Evolutionary conservation across 2,329 filamentous ascomycete species (phyloP).

Genomic region (Phaeosphaeriaceae sp.): DNA sequence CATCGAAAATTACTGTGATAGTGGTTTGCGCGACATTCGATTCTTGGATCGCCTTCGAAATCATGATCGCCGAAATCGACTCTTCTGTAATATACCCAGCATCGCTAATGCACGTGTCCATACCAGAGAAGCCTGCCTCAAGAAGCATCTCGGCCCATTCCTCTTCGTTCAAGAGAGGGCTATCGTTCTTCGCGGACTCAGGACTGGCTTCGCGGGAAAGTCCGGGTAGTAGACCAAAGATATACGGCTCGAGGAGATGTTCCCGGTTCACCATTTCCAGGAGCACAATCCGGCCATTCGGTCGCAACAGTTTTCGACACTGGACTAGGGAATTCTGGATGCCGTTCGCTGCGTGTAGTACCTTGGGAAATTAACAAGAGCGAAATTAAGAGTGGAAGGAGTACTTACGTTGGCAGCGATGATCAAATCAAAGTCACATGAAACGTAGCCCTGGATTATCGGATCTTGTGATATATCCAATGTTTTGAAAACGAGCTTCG

Average conservation of each 20-base stretch:
- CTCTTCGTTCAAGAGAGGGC: constrained; percentile 4
- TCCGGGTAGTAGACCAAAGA: constrained; percentile 5
- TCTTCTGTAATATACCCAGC: neutral
- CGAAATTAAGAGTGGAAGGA: constrained; percentile 5
- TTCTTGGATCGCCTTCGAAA: neutral
- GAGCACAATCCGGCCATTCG: constrained; percentile 53
- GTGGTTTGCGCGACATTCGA: neutral
- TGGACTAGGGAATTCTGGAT: neutral
- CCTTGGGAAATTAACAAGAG: neutral
- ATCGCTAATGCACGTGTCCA: constrained; percentile 5
- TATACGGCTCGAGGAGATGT: constrained; percentile 5
- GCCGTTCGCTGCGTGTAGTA: neutral
- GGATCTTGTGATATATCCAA: constrained; percentile 13
- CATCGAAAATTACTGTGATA: constrained; percentile 12
- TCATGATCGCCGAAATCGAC: constrained; percentile 18
- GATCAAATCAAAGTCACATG: constrained; percentile 12
- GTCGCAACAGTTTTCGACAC: constrained; percentile 18
- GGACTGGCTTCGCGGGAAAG: constrained; percentile 1
- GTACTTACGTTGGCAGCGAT: constrained; percentile 5
- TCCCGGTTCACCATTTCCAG: constrained; percentile 7
- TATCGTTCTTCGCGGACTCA: constrained; percentile 6
- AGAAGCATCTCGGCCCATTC: constrained; percentile 4
- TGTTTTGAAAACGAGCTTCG: constrained; percentile 3
- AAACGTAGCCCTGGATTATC: constrained; percentile 8
- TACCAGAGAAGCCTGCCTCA: constrained; percentile 35